Evolutionary conservation across 2,329 filamentous ascomycete species (phyloP), one percentile per base, ranked within the genome.

Genomic region (Lecanosticta acicola): DNA sequence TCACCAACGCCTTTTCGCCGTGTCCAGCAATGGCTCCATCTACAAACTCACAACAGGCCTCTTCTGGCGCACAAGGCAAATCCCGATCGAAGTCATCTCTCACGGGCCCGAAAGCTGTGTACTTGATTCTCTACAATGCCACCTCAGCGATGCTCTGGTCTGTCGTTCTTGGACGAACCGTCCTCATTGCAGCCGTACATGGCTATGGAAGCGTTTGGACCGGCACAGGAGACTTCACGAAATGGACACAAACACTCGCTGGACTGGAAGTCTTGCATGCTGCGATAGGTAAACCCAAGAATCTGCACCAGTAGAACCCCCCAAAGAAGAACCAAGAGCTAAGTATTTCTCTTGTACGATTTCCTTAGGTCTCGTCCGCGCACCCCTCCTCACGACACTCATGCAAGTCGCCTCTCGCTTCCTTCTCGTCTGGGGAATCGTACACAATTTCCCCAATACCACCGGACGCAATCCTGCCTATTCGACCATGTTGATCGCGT

Each of bases 401-500:
- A 89, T 95, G 82, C 93, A 98, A 69, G 90, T 97, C 52, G 78
- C 85, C 17, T 87, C 82, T 47, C 87, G 93, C 42, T 79, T 94
- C 60, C 79, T 95, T 54, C 83, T 97, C 55, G 86, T 96, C 57
- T 96, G 90, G 88, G 83, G 79, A 57, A 77, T 97, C 52, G 82
- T 87, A 61, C 76, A 81, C 63, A 74, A 76, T 33, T 95, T 91
- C 71, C 86, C 85, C 8, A 69, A 73, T 45, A 77, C 84, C 43
- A 80, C 81, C 2, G 59, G 64, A 49, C 48, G 34, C 21, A 79
- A 74, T 51, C 70, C 76, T 16, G 79, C 77, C 45, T 94, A 90
- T 74, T 74, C 80, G 55, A 78, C 76, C 59, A 88, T 94, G 87
- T 77, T 97, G 48, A 62, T 84, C 45, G 90, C 93, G 24, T 97